These are phyloP conservation scores for Halophytophthora polymorphica DNA, from an alignment of 352 stramenopile species.

Conservation along the genomic window DNA sequence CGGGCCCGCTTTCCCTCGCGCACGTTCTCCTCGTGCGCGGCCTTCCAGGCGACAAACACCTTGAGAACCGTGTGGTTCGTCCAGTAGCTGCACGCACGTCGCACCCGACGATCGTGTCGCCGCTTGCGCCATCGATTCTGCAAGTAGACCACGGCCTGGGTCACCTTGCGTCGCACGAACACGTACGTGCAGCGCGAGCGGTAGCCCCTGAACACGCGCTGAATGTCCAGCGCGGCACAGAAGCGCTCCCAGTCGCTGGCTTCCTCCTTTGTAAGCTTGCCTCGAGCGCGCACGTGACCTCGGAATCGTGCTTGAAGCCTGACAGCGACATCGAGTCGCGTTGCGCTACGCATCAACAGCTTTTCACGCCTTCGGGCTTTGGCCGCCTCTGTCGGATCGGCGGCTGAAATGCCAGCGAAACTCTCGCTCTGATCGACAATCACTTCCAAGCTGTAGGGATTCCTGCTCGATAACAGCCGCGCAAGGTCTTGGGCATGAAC, in stretches of 20 bases:
- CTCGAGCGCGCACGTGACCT: constrained; percentile 20
- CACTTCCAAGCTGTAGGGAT: constrained; percentile 46
- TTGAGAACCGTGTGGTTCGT: constrained; percentile 51
- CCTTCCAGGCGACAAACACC: constrained; percentile 54
- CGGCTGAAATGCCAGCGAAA: constrained; percentile 46
- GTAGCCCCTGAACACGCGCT: constrained; percentile 49
- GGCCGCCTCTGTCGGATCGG: constrained; percentile 29
- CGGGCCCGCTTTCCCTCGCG: constrained; percentile 24
- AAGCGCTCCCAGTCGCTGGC: constrained; percentile 40
- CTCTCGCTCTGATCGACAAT: constrained; percentile 37
- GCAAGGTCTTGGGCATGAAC: constrained; percentile 26
- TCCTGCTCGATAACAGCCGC: constrained; percentile 27
- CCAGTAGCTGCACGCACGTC: constrained; percentile 58
- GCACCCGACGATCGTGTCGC: constrained; percentile 40
- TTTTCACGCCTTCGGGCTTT: constrained; percentile 40
- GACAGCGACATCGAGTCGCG: constrained; percentile 24
- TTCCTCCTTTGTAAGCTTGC: constrained; percentile 20
- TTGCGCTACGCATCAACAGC: constrained; percentile 7
- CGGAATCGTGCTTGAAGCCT: constrained; percentile 49
- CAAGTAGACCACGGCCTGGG: constrained; percentile 41
- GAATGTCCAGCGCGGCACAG: constrained; percentile 57
- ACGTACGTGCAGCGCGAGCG: constrained; percentile 35
- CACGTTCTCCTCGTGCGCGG: constrained; percentile 8
- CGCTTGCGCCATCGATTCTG: constrained; percentile 62
- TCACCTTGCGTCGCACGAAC: constrained; percentile 31